Conservation (phyloP, 805 yeast genomes). For the Saturnispora ahearnii region DNA sequence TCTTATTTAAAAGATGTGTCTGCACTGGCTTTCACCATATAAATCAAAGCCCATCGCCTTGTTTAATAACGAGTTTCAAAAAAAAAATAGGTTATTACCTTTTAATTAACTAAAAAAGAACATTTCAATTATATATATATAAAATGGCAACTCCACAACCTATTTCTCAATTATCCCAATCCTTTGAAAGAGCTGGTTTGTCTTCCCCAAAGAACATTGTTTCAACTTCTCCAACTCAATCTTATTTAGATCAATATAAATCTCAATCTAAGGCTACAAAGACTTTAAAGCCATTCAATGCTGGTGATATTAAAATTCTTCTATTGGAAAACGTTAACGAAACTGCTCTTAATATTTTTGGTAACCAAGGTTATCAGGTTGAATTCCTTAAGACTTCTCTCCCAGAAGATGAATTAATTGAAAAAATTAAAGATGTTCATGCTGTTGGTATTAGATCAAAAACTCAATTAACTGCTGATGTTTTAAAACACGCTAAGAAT, state of each 20-base stretch:
- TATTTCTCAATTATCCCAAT: constrained; percentile 43
- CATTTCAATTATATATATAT: too few relatives aligned
- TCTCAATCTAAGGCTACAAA: constrained; percentile 44
- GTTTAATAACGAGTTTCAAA: background rate
- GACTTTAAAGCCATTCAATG: constrained; percentile 85
- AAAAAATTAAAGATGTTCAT: constrained; percentile 86
- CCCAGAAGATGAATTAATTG: constrained; percentile 88
- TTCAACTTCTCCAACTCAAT: constrained; percentile 69
- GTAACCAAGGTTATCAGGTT: constrained; percentile 91
- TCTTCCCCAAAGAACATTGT: constrained; percentile 35
- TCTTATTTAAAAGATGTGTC: too few relatives aligned
- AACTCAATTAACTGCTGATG: constrained; percentile 75
- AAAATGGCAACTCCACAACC: constrained; percentile 62
- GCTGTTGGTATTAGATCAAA: constrained; percentile 98
- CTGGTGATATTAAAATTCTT: constrained; percentile 89
- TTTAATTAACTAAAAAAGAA: too few relatives aligned
- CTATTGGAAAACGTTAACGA: constrained; percentile 87
- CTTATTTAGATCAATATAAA: constrained; percentile 51
- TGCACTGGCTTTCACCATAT: background rate
- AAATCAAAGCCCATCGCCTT: background rate
- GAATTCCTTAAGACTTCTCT: constrained; percentile 86
- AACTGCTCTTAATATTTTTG: constrained; percentile 83
- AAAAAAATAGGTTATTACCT: too few relatives aligned
- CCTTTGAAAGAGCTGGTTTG: constrained; percentile 41
- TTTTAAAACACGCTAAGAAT: constrained; percentile 80